A percentile compares a stretch with the other conserved stretches of the same genome.
Conservation (phyloP, 441 rosid genomes). For the Flueggea neowawraea region DNA sequence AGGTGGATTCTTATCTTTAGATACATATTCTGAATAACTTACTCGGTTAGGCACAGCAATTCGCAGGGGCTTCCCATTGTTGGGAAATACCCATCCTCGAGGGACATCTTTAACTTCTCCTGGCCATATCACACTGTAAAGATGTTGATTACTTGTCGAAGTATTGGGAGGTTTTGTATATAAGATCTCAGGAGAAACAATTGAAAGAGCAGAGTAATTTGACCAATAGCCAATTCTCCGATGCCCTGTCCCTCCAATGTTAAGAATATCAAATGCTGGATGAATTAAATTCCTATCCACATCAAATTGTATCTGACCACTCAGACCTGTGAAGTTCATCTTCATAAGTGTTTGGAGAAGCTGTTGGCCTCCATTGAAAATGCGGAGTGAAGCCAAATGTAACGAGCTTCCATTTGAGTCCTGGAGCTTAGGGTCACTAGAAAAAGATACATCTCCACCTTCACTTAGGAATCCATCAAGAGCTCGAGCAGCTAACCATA, state of each 20-base stretch:
- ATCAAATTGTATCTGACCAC: slow-evolving; percentile 61
- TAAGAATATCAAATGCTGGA: slow-evolving; percentile 78
- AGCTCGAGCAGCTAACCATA: slow-evolving; percentile 87
- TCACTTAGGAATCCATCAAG: slow-evolving; percentile 52
- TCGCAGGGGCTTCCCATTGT: slow-evolving; percentile 72
- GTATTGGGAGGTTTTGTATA: slow-evolving; percentile 50
- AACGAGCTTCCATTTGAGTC: slow-evolving; percentile 45
- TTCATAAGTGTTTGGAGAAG: slow-evolving; percentile 51
- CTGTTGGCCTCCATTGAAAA: slow-evolving; percentile 70
- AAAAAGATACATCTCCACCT: slow-evolving; percentile 65
- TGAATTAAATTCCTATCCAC: slow-evolving; percentile 50
- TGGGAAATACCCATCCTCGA: slow-evolving; percentile 91
- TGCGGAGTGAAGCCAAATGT: slow-evolving; percentile 48
- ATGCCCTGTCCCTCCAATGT: slow-evolving; percentile 57
- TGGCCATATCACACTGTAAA: slow-evolving; percentile 70
- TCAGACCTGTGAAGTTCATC: slow-evolving; percentile 67
- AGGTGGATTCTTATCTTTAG: slow-evolving; percentile 53
- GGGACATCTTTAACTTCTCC: slow-evolving; percentile 54
- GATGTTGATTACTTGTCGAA: slow-evolving; percentile 44
- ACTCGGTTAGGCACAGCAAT: slow-evolving; percentile 84
- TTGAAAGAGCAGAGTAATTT: slow-evolving; percentile 68
- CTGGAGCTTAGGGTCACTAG: slow-evolving; percentile 49
- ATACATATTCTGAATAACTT: slow-evolving; percentile 49
- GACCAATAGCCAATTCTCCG: slow-evolving; percentile 90
- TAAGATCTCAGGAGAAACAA: slow-evolving; percentile 52